phyloP scores from a whole-genome alignment of 2,329 filamentous ascomycete genomes.

The Xylariaceae sp. region DNA sequence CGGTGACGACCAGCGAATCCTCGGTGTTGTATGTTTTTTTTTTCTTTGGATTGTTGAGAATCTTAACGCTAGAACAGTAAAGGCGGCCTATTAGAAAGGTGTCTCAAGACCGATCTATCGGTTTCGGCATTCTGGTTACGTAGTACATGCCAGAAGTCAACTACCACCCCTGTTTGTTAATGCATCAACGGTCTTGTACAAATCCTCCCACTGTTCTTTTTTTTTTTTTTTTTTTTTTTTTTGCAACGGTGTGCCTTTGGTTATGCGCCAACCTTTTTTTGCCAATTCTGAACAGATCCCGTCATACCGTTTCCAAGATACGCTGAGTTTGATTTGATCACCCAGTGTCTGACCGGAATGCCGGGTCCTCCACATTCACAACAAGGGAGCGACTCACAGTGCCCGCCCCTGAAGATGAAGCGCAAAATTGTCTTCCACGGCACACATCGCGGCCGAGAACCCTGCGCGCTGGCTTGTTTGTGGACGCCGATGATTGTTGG shows the following conservation, averaged over 20 bases:
- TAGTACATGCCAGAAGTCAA: slow-evolving; percentile 15
- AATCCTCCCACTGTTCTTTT: slow-evolving; percentile 5
- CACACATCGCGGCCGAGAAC: slow-evolving; percentile 7
- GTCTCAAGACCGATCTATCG: too few relatives aligned
- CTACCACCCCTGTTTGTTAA: neutral
- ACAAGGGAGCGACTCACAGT: slow-evolving; percentile 10
- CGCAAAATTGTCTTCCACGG: neutral
- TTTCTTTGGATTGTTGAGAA: too few relatives aligned
- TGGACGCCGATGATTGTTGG: neutral
- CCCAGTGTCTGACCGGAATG: slow-evolving; percentile 5
- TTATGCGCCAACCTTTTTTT: slow-evolving; percentile 11
- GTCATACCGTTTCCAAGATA: slow-evolving; percentile 17
- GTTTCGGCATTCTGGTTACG: slow-evolving; percentile 12
- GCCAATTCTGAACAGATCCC: slow-evolving; percentile 11
- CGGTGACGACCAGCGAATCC: too few relatives aligned
- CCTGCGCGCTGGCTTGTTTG: slow-evolving; percentile 14
- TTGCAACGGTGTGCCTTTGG: slow-evolving; percentile 1
- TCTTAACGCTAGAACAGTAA: too few relatives aligned
- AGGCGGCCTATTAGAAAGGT: too few relatives aligned
- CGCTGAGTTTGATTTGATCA: slow-evolving; percentile 16
- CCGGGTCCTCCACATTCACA: slow-evolving; percentile 5
- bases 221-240: slow-evolving; percentile 15
- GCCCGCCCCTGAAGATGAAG: slow-evolving; percentile 8
- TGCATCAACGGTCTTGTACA: neutral
- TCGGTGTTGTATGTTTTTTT: too few relatives aligned